A percentile compares a stretch with the other conserved stretches of the same genome.
Evolutionary conservation across 208 protist species (phyloP).

Genomic region (Angomonas ambiguus): DNA sequence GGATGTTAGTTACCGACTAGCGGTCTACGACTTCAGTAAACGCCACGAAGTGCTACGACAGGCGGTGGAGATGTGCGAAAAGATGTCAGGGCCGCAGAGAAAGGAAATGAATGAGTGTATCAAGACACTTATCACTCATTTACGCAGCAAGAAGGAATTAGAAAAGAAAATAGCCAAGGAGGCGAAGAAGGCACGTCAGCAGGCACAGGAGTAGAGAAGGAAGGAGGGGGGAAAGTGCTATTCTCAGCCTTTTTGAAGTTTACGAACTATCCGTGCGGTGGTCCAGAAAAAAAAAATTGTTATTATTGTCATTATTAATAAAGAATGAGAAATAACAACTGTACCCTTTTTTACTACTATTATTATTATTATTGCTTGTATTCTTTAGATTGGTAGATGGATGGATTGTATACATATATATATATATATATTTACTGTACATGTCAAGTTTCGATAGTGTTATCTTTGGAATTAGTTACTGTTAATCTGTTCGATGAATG

Average conservation of each 20-base stretch:
- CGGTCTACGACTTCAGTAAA: conserved; percentile 61
- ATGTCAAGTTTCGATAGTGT: too few relatives aligned
- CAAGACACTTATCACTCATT: conserved; percentile 38
- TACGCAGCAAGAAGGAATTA: conserved; percentile 52
- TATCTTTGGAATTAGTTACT: too few relatives aligned
- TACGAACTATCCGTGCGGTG: too few relatives aligned
- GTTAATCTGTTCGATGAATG: not conserved
- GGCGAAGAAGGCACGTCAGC: conserved; percentile 19
- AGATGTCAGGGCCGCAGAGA: conserved; percentile 43
- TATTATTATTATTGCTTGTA: too few relatives aligned
- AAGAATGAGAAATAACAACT: too few relatives aligned
- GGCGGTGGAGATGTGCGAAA: conserved; percentile 42
- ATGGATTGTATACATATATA: too few relatives aligned
- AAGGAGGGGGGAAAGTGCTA: conserved; percentile 10
- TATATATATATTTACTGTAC: not conserved
- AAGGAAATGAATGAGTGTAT: conserved; percentile 54
- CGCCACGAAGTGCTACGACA: conserved; percentile 30
- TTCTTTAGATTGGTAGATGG: too few relatives aligned
- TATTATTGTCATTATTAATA: too few relatives aligned
- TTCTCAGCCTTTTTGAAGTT: too few relatives aligned
- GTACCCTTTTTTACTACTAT: too few relatives aligned
- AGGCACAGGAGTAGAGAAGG: conserved; percentile 8
- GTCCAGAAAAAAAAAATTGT: too few relatives aligned
- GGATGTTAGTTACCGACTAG: conserved; percentile 67
- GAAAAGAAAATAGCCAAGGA: conserved; percentile 46